Base-by-base conservation (phyloP, 176 grass and related monocot species). In the Pharus latifolius region DNA sequence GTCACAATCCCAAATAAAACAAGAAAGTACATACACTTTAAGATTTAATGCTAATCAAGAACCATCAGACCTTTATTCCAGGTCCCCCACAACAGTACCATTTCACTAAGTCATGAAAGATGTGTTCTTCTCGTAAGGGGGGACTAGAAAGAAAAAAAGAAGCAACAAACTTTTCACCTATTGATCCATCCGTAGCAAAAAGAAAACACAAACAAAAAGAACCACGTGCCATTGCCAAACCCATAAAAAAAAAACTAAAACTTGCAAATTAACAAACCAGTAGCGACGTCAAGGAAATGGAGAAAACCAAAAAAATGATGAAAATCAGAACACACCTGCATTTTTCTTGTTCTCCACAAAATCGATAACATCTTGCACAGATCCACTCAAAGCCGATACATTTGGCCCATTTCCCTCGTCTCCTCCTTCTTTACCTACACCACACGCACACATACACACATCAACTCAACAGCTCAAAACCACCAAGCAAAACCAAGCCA, bases 1-100 rank as follows among this genome's bases (percentile, higher is more conserved):
- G 24, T 62, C 29, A 20, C 30, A 54, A 61, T 37, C 40, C 68
- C 54, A 61, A 48, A 31, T 18, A 26, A 68, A 63, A 56, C 63
- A 79, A 62, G 38, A 80, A 80, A 80, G 76, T 56, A 46, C 63
- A 35, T 60, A 61, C 56, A 70, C 76, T 75, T 80, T 85, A 46
- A 56, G 63, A 63, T 75, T 80, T 48, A 75, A 80, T 62, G 76
- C 55, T 44, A 69, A 9, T 28, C 69, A 68, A 63, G 70, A 80
- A 69, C 71, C 47, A 69, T 32, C 56, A 8, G n/a, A 35, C 18
- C 55, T 69, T 69, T 69, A 75, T 60, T 69, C 14, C n/a, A 75
- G 67, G 34, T n/a, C 31, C 70, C 70, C 69, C 70, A 58, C 74
- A 15, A 9, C 38, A 28, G 70, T 75, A 75, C 70, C 40, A 32